Percentiles rank a stretch among this genome's conserved stretches.
These are phyloP conservation scores for Aspergillus melleus DNA, from an alignment of 2,329 filamentous ascomycete genomes.

Conservation along the genomic window DNA sequence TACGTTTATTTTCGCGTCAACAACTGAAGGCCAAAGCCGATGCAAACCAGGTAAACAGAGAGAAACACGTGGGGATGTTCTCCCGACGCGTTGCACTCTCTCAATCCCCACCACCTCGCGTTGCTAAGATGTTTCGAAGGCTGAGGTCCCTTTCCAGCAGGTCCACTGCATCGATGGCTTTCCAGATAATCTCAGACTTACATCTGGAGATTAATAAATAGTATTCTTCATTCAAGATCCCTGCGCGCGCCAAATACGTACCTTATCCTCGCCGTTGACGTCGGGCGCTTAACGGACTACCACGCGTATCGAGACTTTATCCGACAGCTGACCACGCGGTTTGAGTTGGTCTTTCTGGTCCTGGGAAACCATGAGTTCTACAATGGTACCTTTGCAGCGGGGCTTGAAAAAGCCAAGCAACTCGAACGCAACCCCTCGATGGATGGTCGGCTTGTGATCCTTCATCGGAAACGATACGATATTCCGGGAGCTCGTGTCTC, in stretches of 20 bases:
- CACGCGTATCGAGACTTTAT: conserved; percentile 26
- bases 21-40: neutral
- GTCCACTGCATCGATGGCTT: conserved; percentile 7
- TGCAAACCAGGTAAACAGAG: no score
- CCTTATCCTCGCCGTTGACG: conserved; percentile 27
- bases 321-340: conserved; percentile 20
- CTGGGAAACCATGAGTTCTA: conserved; percentile 35
- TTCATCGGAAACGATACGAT: conserved; percentile 27
- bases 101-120: no score
- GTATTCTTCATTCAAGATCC: conserved; percentile 25
- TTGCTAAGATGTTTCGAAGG: conserved; percentile 12
- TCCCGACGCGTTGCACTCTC: no score
- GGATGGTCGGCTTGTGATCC: conserved; percentile 26
- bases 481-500: conserved; percentile 41
- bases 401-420: conserved; percentile 23
- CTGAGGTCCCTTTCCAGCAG: conserved; percentile 1
- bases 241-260: conserved; percentile 21
- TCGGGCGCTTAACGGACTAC: conserved; percentile 26
- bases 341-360: conserved; percentile 23
- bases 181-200: conserved; percentile 32
- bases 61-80: no score
- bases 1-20: no score
- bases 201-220: conserved; percentile 31
- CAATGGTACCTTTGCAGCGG: conserved; percentile 18
- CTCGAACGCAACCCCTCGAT: conserved; percentile 30